phyloP scores from a whole-genome alignment of 208 protist species.

The Acanthamoeba lenticulata region DNA sequence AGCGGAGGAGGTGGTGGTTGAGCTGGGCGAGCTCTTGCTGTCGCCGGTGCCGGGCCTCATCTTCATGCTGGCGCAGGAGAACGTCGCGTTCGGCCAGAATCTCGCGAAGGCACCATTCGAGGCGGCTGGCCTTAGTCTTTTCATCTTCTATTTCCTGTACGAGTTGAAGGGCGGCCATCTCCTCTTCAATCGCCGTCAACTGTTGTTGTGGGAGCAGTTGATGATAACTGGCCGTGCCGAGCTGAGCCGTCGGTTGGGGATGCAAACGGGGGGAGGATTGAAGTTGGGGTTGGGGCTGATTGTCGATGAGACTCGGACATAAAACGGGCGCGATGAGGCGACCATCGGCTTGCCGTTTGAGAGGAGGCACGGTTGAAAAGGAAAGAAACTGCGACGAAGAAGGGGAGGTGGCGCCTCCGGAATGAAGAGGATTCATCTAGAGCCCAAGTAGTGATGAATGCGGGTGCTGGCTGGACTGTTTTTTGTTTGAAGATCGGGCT shows the following conservation, averaged over 20 bases:
- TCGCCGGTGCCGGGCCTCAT: not conserved
- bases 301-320: not conserved
- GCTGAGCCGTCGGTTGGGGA: not conserved
- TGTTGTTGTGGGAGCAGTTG: not conserved
- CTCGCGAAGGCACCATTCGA: slow-evolving; percentile 6
- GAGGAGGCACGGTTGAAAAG: not conserved
- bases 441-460: not conserved
- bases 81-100: slow-evolving; percentile 4
- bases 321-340: not conserved
- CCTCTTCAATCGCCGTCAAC: not conserved
- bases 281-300: not conserved
- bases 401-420: not conserved
- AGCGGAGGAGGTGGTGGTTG: not conserved
- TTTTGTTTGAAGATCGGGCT: too few relatives aligned
- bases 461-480: not conserved
- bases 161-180: not conserved
- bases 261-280: not conserved
- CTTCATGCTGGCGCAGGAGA: not conserved
- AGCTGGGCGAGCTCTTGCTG: not conserved
- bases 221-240: not conserved
- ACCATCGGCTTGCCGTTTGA: not conserved
- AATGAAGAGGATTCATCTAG: not conserved
- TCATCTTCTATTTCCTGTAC: not conserved
- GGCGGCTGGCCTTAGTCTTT: not conserved
- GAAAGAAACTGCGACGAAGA: not conserved